Evolutionary conservation across 1,284 basidiomycete species (phyloP), one percentile per base, ranked within the genome.

Genomic region (Coniophora puteana): DNA sequence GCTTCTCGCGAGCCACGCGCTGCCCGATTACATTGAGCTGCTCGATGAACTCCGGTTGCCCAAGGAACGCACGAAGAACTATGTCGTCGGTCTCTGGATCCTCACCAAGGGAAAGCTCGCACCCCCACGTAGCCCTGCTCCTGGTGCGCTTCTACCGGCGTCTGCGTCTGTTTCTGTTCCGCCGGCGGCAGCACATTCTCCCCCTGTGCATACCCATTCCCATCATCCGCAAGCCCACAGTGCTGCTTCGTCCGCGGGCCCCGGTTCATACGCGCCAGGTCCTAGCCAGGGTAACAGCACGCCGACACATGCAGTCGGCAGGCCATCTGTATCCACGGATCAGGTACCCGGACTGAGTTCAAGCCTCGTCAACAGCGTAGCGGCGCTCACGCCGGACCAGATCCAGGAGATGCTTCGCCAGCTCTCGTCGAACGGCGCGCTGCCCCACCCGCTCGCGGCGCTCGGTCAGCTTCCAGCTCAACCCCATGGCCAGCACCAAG

Each of bases 21-120:
- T 90, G 0, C 93, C 93, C 0, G 91, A 94, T 44, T 92, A 84
- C 52, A 75, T 94, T 47, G 89, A 93, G 50, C 69, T 95, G 2
- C 65, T 95, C 39, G 92, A 94, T 52, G 75, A 87, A n/a, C 72
- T 89, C 40, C 69, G 69, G 36, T 59, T 97, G 1, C 85, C 89
- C 5, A 74, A 72, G 44, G 58, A 65, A 11, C 74, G 92, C 14
- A 71, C 60, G 13, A 57, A 66, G 8, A 77, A 89, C 53, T 79
- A 86, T 41, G 71, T 95, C 33, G 65, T 96, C 24, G 90, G 86
- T 27, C 78, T 95, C 12, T 92, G 91, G 76, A 75, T 95, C 8
- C 69, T 89, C 6, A 80, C 75, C 53, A 90, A 83, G 58, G 86
- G 83, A 21, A 86, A 78, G 59, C 72, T 87, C 5, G 69, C 65